Percentiles rank a stretch among this genome's conserved stretches.
phyloP scores from a whole-genome alignment of 1,284 basidiomycete genomes.

The Ustilago xerochloae region DNA sequence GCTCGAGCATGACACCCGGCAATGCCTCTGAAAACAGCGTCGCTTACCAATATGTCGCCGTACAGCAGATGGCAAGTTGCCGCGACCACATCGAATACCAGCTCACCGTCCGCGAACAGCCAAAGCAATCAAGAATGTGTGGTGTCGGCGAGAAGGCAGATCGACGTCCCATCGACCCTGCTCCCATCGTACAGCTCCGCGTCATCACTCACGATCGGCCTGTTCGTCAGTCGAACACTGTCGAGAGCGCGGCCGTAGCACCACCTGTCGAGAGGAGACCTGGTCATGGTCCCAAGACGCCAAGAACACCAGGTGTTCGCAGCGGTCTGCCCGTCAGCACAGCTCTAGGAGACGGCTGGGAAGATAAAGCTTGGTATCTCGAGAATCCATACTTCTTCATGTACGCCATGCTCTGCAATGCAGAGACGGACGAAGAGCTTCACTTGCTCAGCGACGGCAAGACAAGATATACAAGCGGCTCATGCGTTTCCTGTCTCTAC shows the following conservation, averaged over 20 bases:
- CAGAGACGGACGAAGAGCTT: constrained; percentile 79
- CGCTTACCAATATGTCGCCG: constrained; percentile 58
- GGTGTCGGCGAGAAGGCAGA: constrained; percentile 80
- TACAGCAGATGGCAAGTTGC: constrained; percentile 50
- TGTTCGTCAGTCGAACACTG: constrained; percentile 21
- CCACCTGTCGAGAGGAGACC: constrained; percentile 42
- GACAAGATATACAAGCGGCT: constrained; percentile 86
- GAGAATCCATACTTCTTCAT: constrained; percentile 66
- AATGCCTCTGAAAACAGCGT: constrained; percentile 34
- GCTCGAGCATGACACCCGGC: constrained; percentile 23
- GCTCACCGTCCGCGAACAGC: constrained; percentile 61
- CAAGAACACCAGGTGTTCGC: constrained; percentile 36
- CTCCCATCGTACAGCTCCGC: constrained; percentile 92
- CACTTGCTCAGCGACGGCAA: constrained; percentile 94
- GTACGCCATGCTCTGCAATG: constrained; percentile 65
- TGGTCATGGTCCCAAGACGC: constrained; percentile 29
- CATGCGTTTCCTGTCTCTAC: constrained; percentile 90
- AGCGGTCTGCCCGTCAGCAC: constrained; percentile 57
- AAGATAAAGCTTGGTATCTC: constrained; percentile 66
- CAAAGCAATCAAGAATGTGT: constrained; percentile 65
- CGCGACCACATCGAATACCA: constrained; percentile 63
- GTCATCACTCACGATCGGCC: constrained; percentile 74
- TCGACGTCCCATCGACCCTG: constrained; percentile 92
- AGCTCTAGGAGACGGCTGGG: constrained; percentile 58
- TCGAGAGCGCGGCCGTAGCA: constrained; percentile 15